Conservation (phyloP, 192 early-diverging fungal genomes). For the Podila epicladia region DNA sequence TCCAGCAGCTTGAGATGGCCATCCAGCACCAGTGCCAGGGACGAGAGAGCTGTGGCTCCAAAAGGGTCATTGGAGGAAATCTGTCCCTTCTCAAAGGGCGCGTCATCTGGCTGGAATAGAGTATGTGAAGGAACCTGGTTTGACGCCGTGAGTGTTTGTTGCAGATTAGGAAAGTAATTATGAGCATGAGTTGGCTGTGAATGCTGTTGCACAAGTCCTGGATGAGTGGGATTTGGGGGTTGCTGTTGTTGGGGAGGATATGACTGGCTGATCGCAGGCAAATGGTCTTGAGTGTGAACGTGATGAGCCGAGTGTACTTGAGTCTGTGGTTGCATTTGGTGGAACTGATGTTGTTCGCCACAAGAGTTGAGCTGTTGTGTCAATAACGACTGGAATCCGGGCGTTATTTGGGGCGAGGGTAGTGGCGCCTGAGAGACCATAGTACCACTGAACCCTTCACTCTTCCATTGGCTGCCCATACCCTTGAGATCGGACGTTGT, state of each 20-base stretch:
- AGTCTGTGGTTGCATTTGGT: neutral
- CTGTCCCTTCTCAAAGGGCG: neutral
- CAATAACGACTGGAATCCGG: constrained; percentile 1
- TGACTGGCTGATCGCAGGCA: neutral
- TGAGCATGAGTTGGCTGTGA: neutral
- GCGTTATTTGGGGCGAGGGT: neutral
- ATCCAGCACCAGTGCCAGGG: constrained; percentile 26
- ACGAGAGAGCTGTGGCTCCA: constrained; percentile 11
- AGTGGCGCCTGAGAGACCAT: neutral
- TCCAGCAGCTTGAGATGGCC: constrained; percentile 27
- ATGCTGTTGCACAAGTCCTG: constrained; percentile 1
- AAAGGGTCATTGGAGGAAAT: constrained; percentile 14
- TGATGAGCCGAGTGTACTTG: neutral
- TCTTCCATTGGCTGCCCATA: neutral
- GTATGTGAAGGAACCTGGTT: neutral
- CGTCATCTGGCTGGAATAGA: neutral
- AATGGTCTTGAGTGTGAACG: neutral
- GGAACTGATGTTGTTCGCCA: neutral
- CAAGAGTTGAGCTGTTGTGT: neutral
- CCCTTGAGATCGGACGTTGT: neutral
- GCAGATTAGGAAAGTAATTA: neutral
- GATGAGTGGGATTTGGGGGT: constrained; percentile 8
- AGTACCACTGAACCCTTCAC: neutral
- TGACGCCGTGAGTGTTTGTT: neutral
- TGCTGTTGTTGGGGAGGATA: constrained; percentile 1